Base-by-base conservation (phyloP, 208 protist species). In the Trypanosomatidae sp. region DNA sequence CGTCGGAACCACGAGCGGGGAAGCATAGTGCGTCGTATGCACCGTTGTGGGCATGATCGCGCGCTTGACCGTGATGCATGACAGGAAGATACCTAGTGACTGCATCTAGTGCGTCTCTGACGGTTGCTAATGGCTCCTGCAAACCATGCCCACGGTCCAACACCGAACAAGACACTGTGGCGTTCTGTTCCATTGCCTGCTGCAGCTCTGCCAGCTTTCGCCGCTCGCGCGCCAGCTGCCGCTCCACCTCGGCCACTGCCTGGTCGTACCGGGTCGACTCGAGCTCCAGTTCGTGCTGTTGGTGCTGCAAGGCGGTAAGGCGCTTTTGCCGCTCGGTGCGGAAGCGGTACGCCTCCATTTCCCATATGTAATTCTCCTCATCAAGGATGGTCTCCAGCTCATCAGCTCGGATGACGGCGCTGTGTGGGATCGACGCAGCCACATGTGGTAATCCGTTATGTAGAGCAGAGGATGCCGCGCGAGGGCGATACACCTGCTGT, bases 291-390 rank as follows among this genome's bases (percentile, higher is more conserved):
- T 86, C 79, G 3, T 60, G 71, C 46, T 82, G 75, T 0, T 70
- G 74, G 15, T 69, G 64, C 65, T 84, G 75, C 65, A 90, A 59
- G 5, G 77, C 73, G 1, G 39, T 64, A 3, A 69, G 50, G 4
- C 77, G 78, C 36, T 75, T 72, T 55, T 84, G 78, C 6, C 88
- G 78, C 72, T 93, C 88, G 3, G 83, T 91, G 46, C 86, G 69
- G 60, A 93, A 93, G 52, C 86, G 88, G 39, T 82, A 75, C 30
- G 80, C 83, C 76, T 93, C 88, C 85, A 90, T 90, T 36, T 74
- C 56, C 88, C 88, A 93, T 9, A 82, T 66, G 75, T 90, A 82
- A 6, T 93, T 81, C 49, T 79, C 69, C 67, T 90, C 77, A 6
- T 76, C 79, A 13, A 89, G 52, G 9, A 81, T 66, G 28, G 81